Percentiles rank a stretch among this genome's conserved stretches.
These are phyloP conservation scores for Aspergillus fischeri DNA, from an alignment of 2,329 filamentous ascomycete species.

Conservation along the genomic window DNA sequence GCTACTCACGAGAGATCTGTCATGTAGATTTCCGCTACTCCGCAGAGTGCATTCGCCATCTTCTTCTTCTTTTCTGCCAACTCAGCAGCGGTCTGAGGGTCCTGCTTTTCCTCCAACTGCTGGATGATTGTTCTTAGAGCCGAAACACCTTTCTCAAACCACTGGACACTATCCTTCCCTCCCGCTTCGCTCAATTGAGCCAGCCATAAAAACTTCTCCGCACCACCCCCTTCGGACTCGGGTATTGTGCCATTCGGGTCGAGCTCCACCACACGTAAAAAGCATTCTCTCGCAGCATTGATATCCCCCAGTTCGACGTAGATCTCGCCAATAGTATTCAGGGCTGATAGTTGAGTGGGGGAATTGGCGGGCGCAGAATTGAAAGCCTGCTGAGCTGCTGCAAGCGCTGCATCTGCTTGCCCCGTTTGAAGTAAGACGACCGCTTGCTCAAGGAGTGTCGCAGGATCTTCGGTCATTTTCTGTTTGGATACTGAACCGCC, in stretches of 20 bases:
- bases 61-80: conserved; percentile 72
- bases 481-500: conserved; percentile 38
- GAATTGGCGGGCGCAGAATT: conserved; percentile 31
- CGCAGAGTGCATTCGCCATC: conserved; percentile 86
- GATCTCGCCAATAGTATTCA: conserved; percentile 77
- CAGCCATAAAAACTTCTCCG: conserved; percentile 92
- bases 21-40: conserved; percentile 97
- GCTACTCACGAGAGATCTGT: conserved; percentile 76
- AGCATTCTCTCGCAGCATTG: conserved; percentile 67
- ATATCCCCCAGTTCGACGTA: conserved; percentile 77
- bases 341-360: conserved; percentile 49
- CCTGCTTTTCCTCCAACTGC: conserved; percentile 51
- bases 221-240: conserved; percentile 71
- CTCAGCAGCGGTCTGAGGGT: conserved; percentile 35
- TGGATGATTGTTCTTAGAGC: conserved; percentile 70
- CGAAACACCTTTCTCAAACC: conserved; percentile 63
- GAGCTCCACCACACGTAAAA: conserved; percentile 67
- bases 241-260: conserved; percentile 71
- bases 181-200: conserved; percentile 76
- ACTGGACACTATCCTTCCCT: conserved; percentile 55
- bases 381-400: conserved; percentile 52
- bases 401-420: conserved; percentile 55
- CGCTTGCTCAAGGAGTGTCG: conserved; percentile 55
- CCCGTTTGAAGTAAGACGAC: conserved; percentile 55
- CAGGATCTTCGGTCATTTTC: conserved; percentile 48